Evolutionary conservation across 495 filamentous ascomycete species (phyloP).

Genomic region (Mytilinidion resinicola): DNA sequence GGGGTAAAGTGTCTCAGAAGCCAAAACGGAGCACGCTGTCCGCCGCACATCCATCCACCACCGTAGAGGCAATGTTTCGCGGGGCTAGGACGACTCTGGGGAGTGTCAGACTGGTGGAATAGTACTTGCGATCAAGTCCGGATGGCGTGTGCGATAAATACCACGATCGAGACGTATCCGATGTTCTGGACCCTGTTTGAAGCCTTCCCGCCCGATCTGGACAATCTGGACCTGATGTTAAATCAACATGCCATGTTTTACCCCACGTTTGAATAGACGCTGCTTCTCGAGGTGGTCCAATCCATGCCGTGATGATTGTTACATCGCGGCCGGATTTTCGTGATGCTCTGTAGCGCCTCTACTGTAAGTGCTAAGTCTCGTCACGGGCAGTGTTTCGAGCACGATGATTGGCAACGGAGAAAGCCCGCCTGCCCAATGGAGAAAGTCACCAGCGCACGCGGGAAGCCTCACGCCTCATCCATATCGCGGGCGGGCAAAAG

Average conservation of each 20-base stretch:
- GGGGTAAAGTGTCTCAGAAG: constrained; percentile 13
- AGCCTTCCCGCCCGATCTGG: background rate
- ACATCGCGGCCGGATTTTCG: background rate
- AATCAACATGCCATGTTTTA: constrained; percentile 6
- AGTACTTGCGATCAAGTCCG: no score
- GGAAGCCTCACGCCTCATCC: background rate
- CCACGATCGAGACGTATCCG: no score
- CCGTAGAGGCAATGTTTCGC: background rate
- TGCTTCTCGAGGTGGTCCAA: background rate
- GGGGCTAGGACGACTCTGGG: no score
- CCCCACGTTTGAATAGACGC: constrained; percentile 5
- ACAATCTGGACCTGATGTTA: background rate
- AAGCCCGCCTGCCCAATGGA: constrained; percentile 19
- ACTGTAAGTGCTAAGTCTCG: background rate
- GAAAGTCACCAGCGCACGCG: constrained; percentile 22
- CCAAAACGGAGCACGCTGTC: background rate
- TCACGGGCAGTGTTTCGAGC: background rate
- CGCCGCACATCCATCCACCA: background rate
- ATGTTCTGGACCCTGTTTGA: background rate
- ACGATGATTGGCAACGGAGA: constrained; percentile 1
- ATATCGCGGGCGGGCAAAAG: constrained; percentile 10
- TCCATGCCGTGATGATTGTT: background rate
- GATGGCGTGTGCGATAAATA: no score
- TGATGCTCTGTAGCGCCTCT: no score
- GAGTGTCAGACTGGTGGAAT: no score